Base-by-base conservation (phyloP, 2,329 filamentous ascomycete species). In the Penicillium digitatum region DNA sequence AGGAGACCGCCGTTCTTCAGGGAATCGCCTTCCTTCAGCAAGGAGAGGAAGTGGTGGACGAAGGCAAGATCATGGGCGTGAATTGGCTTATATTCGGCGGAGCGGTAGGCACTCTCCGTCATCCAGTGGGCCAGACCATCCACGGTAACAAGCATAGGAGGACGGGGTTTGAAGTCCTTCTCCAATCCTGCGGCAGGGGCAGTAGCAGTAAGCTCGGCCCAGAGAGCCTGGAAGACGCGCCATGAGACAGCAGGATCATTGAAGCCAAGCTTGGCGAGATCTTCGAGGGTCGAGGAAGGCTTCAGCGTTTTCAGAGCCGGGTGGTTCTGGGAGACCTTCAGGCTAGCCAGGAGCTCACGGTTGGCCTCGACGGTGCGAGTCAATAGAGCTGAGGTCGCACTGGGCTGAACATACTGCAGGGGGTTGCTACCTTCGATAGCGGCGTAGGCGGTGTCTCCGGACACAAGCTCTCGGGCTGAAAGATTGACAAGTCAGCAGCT, bases 61-160 rank as follows among this genome's bases (percentile, higher is more conserved):
- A 96, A 79, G 24, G 83, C 79, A 29, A 99, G 81, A 67, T 97
- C 88, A 74, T 95, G 90, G 27, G 91, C 82, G 77, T 99, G 94
- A 60, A 99, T 87, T 14, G 79, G 80, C 59, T 89, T 82, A 65
- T 84, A 88, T 24, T 87, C 79, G 1, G 87, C 78, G 59, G 83
- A 83, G 61, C 87, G 83, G 78, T 97, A 99, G 42, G 82, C 84
- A 59, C 87, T 90, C 35, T 85, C 69, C 62, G 81, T 82, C 89
- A 95, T 95, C 74, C 91, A 83, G 76, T 94, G 89, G 52, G 84
- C 81, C 34, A 97, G 79, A 49, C 87, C 87, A 69, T 99, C 94
- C 48, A 95, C 76, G 40, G 86, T 78, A 63, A 96, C 81, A 47
- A 97, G 78, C 55, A 96, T 79, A 1, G 82, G 83, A 18, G 84